Conservation (phyloP, 202 grass and related monocot species). For the Eragrostis tef region DNA sequence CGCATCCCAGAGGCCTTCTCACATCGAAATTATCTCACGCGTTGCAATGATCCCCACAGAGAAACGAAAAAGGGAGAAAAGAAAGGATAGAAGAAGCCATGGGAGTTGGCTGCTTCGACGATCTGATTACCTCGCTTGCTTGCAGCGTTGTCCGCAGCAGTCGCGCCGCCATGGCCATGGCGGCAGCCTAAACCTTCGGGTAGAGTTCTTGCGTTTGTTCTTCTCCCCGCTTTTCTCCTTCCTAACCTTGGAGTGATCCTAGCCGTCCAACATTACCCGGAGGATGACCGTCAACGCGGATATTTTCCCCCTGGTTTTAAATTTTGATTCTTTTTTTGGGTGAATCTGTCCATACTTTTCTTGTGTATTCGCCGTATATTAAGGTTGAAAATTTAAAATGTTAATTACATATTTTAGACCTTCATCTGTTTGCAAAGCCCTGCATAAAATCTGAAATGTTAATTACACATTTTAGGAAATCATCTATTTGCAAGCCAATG, state of each 20-base stretch:
- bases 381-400: neutral
- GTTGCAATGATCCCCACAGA: neutral
- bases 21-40: neutral
- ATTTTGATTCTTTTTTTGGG: too few species aligned
- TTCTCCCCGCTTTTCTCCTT: neutral
- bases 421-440: too few species aligned
- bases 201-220: neutral
- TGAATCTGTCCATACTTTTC: too few species aligned
- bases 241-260: conserved; percentile 18
- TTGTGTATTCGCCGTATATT: neutral
- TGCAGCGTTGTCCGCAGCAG: conserved; percentile 41
- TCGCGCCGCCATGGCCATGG: conserved; percentile 52
- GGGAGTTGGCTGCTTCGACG: neutral
- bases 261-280: neutral
- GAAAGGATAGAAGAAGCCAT: neutral
- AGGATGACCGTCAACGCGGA: neutral
- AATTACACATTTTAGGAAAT: too few species aligned
- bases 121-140: conserved; percentile 40
- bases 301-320: neutral
- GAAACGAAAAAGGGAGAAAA: neutral
- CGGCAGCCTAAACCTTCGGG: conserved; percentile 14
- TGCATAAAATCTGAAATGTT: too few species aligned
- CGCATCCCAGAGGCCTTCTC: neutral
- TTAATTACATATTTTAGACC: neutral
- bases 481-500: too few species aligned